These are phyloP conservation scores for Leccinum broughii DNA, from an alignment of 768 basidiomycete species.

Conservation along the genomic window DNA sequence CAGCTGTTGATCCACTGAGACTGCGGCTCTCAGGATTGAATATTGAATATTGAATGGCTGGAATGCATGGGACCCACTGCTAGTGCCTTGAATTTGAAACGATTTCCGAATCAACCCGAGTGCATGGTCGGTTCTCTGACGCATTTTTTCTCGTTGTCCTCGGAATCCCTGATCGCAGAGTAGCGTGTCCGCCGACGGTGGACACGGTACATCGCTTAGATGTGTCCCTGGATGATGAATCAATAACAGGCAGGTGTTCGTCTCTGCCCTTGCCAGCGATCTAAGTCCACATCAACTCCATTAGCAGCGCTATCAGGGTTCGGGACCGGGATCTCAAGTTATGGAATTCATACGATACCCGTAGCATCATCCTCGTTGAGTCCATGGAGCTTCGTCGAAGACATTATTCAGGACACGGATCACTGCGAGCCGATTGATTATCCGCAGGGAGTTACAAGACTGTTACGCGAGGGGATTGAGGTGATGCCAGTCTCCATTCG, in stretches of 20 bases:
- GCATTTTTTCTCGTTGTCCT: conserved; percentile 3
- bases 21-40: not conserved
- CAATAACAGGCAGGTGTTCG: conserved; percentile 1
- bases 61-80: not conserved
- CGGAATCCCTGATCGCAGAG: conserved; percentile 11
- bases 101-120: not conserved
- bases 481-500: not conserved
- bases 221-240: conserved; percentile 5
- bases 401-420: not conserved
- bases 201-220: not conserved
- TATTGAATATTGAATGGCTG: not conserved
- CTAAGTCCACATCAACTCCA: conserved; percentile 2
- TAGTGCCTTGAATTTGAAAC: conserved; percentile 6
- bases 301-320: conserved; percentile 6
- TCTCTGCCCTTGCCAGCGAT: not conserved
- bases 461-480: not conserved
- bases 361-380: not conserved
- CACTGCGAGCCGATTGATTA: not conserved
- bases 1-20: not conserved
- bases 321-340: conserved; percentile 3
- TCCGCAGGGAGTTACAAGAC: not conserved
- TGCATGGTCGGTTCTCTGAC: conserved; percentile 1
- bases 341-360: conserved; percentile 14
- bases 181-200: conserved; percentile 9
- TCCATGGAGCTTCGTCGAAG: conserved; percentile 10